Base-by-base conservation (phyloP, 192 early-diverging fungal species). In the Gamsiella multidivaricata region DNA sequence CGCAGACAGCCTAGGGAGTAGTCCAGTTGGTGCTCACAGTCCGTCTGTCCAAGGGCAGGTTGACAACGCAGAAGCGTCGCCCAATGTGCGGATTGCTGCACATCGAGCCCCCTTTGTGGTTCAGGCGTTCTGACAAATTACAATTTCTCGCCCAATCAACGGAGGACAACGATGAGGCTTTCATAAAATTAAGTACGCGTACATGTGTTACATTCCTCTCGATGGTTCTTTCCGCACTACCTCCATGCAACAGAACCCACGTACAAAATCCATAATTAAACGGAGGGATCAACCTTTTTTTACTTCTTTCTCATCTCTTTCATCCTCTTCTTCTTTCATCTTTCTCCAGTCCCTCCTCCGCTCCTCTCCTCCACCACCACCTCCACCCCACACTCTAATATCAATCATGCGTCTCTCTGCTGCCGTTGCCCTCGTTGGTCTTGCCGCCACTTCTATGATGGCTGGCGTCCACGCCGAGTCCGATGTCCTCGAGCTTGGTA, bases 401-500 rank as follows among this genome's bases (percentile, higher is more conserved):
- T n/a, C 33, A 39, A 64, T 28, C 29, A 78, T 78, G 74, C 74
- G 74, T 78, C 53, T 78, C n/a, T 78, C 74, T 34, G 42, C 74
- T 69, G 74, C 74, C 37, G 51, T 78, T 18, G 61, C 74, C 46
- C 66, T 78, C n/a, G 74, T 78, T 61, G 49, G 65, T 52, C 46
- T 78, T 43, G 74, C 74, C 31, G 65, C 74, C 61, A 69, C 74
- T 61, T 57, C 74, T 41, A 52, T 78, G 42, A 31, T 78, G 37
- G 74, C 74, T 29, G 74, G 74, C 10, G 74, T 78, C 51, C 57
- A 54, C 31, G 80, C 80, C 50, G 61, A 50, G 12, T 82, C 81
- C 25, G 87, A 90, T 52, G 91, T 91, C 46, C 51, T 87, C 49
- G 72, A 65, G 29, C 83, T 93, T 41, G 82, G 56, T 52, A 60